phyloP scores from a whole-genome alignment of 23 red algal genomes.

The Gracilariopsis chorda region DNA sequence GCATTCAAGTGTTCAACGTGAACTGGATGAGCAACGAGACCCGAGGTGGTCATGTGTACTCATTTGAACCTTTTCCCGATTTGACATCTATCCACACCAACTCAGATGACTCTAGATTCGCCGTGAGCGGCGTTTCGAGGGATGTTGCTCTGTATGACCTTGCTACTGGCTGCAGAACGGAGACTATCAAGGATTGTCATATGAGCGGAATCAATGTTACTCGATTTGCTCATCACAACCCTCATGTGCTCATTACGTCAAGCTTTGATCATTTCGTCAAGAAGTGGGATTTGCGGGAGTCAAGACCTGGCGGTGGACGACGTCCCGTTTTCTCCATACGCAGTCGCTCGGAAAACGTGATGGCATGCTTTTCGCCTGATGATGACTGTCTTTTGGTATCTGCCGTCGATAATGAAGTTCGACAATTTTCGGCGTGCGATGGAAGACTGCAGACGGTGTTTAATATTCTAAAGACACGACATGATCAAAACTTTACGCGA shows the following conservation, averaged over 20 bases:
- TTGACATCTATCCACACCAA: constrained; percentile 86
- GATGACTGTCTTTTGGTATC: constrained; percentile 86
- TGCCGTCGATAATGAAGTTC: constrained; percentile 93
- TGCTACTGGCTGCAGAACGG: constrained; percentile 42
- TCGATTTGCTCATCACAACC: constrained; percentile 84
- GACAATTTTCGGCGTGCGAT: constrained; percentile 71
- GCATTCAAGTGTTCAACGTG: constrained; percentile 86
- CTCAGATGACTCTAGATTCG: constrained; percentile 64
- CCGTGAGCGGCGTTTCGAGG: constrained; percentile 66
- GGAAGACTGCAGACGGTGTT: constrained; percentile 69
- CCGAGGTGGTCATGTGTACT: constrained; percentile 51
- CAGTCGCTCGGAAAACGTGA: constrained; percentile 77
- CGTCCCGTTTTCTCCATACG: constrained; percentile 56
- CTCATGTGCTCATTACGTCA: constrained; percentile 80
- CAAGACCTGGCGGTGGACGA: constrained; percentile 31
- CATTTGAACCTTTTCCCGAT: constrained; percentile 72
- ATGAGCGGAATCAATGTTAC: constrained; percentile 82
- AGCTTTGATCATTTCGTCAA: constrained; percentile 90
- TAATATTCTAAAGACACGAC: constrained; percentile 38
- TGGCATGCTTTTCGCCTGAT: constrained; percentile 97
- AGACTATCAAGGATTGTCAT: constrained; percentile 79
- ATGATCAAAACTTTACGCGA: constrained; percentile 86
- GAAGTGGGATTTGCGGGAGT: constrained; percentile 93
- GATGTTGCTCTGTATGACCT: constrained; percentile 85
- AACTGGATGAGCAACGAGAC: constrained; percentile 50